Conservation (phyloP, 139 green algal genomes). For the Chlorella vulgaris region DNA sequence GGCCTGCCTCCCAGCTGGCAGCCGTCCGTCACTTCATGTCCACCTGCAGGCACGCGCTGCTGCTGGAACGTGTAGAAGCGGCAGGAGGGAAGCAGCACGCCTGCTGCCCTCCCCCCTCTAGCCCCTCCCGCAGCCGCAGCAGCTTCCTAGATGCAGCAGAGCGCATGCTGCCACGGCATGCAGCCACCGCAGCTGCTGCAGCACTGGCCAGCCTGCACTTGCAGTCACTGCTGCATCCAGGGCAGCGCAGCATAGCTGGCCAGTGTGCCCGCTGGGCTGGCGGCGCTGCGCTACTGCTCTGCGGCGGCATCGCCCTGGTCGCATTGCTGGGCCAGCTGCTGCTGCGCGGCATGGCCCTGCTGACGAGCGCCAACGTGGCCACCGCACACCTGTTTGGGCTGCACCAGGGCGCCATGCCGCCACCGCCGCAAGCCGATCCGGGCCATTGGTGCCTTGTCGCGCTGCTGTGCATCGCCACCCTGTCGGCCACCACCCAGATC, state of each 20-base stretch:
- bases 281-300: background rate
- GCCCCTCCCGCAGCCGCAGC: background rate
- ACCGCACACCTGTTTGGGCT: background rate
- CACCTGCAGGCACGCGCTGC: no score
- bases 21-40: no score
- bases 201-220: conserved; percentile 8
- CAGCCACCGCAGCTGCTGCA: background rate
- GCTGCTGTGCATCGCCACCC: background rate
- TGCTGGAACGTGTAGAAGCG: no score
- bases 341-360: background rate
- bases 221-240: background rate
- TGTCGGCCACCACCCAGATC: background rate
- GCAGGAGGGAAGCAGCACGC: no score
- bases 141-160: background rate
- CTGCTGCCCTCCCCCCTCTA: background rate
- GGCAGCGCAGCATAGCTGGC: background rate
- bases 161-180: background rate
- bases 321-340: background rate
- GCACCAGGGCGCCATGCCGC: background rate
- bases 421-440: background rate
- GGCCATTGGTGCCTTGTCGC: background rate
- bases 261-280: background rate
- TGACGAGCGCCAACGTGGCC: background rate
- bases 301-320: background rate
- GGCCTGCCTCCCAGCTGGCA: no score